These are phyloP conservation scores for Irpex sp. DNA, from an alignment of 1,284 basidiomycete genomes.

Conservation along the genomic window DNA sequence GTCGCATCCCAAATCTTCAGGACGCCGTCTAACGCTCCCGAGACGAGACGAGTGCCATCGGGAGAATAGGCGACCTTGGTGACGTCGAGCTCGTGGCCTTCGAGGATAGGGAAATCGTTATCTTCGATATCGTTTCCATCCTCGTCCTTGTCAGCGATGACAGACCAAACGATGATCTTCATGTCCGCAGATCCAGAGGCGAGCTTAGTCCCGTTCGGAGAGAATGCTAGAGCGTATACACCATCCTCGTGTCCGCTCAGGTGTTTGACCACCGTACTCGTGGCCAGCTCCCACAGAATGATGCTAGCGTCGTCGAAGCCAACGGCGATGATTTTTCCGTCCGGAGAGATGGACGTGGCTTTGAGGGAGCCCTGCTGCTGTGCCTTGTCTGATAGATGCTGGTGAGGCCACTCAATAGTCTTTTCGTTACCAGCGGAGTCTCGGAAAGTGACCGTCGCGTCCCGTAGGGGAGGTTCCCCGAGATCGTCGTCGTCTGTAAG, in stretches of 20 bases:
- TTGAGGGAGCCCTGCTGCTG: neutral
- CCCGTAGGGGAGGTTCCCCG: neutral
- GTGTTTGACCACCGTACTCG: neutral
- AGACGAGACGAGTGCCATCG: conserved; percentile 18
- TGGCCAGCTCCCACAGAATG: neutral
- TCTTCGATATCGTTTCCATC: neutral
- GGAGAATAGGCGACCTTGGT: conserved; percentile 18
- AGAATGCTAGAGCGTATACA: conserved; percentile 13
- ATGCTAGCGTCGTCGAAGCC: neutral
- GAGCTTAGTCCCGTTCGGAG: conserved; percentile 14
- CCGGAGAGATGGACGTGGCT: neutral
- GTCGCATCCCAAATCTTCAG: neutral
- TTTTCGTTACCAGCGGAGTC: neutral
- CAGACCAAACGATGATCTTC: conserved; percentile 14
- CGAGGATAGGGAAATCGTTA: conserved; percentile 3
- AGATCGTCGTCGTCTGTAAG: neutral
- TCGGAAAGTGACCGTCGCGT: neutral
- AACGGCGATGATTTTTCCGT: neutral
- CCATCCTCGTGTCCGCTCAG: neutral
- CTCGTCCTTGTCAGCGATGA: neutral
- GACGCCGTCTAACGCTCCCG: conserved; percentile 12
- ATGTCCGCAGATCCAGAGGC: conserved; percentile 15
- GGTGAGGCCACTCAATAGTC: neutral
- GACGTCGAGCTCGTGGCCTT: conserved; percentile 14
- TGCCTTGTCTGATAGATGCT: neutral